phyloP scores from a whole-genome alignment of 1,139 yeast species.

The Debaryomycetaceae sp. region DNA sequence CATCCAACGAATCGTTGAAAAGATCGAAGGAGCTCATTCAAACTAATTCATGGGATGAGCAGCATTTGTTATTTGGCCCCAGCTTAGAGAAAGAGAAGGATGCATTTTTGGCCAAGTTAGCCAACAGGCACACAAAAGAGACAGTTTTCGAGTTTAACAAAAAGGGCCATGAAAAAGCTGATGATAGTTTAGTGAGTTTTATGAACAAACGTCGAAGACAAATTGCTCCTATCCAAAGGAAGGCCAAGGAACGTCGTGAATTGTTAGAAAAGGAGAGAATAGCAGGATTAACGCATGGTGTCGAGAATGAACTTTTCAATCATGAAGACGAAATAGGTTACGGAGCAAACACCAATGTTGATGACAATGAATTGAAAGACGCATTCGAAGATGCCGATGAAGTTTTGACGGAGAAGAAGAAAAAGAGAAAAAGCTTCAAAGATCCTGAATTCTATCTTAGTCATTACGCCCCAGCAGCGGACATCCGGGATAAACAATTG shows the following conservation, averaged over 20 bases:
- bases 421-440: slow-evolving; percentile 49
- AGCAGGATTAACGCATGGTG: slow-evolving; percentile 69
- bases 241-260: slow-evolving; percentile 68
- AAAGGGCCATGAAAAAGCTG: slow-evolving; percentile 44
- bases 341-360: slow-evolving; percentile 20
- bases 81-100: slow-evolving; percentile 73
- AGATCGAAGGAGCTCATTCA: slow-evolving; percentile 76
- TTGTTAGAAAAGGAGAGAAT: slow-evolving; percentile 69
- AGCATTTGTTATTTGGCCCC: slow-evolving; percentile 72
- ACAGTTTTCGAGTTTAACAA: slow-evolving; percentile 89
- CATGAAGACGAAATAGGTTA: slow-evolving; percentile 57
- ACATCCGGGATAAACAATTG: slow-evolving; percentile 81
- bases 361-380: slow-evolving; percentile 49
- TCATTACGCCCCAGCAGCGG: slow-evolving; percentile 82
- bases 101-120: slow-evolving; percentile 64
- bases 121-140: slow-evolving; percentile 68
- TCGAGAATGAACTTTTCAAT: slow-evolving; percentile 69
- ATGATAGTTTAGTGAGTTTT: slow-evolving; percentile 70
- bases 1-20: slow-evolving; percentile 80
- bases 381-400: slow-evolving; percentile 66
- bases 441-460: slow-evolving; percentile 86
- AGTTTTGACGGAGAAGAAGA: slow-evolving; percentile 28
- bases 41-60: slow-evolving; percentile 83
- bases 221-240: slow-evolving; percentile 80
- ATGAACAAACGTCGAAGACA: slow-evolving; percentile 87